Conservation (phyloP, 2,329 filamentous ascomycete genomes). For the Aspergillus glaucus region DNA sequence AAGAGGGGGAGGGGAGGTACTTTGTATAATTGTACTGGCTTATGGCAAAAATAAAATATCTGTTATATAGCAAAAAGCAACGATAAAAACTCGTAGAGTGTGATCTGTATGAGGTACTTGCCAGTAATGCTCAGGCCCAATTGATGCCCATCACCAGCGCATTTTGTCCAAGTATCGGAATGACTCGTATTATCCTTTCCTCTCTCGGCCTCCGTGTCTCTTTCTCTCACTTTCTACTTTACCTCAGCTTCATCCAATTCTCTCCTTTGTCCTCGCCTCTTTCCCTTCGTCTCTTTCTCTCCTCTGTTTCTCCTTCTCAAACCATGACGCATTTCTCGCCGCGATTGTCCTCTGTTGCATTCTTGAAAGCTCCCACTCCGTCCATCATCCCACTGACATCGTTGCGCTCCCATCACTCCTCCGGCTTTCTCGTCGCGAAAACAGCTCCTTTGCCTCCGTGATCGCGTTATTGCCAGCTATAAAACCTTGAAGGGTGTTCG, state of each 20-base stretch:
- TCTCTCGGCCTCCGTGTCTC: constrained; percentile 1
- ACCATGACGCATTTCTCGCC: constrained; percentile 31
- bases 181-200: not conserved
- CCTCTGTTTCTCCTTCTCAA: constrained; percentile 12
- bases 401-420: not conserved
- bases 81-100: too few species aligned
- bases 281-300: constrained; percentile 2
- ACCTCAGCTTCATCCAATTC: not conserved
- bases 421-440: not conserved
- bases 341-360: constrained; percentile 11
- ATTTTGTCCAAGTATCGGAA: not conserved
- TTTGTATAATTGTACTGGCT: not conserved
- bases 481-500: not conserved
- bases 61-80: too few species aligned
- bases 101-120: too few species aligned
- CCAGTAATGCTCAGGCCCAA: too few species aligned
- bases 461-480: not conserved
- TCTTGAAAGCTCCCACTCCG: not conserved
- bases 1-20: constrained; percentile 15
- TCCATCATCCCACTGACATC: constrained; percentile 2
- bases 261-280: not conserved
- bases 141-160: constrained; percentile 9
- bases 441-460: constrained; percentile 5
- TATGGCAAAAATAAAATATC: too few species aligned
- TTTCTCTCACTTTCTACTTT: constrained; percentile 1